These are phyloP conservation scores for Fonsecaea pugnacius DNA, from an alignment of 2,329 filamentous ascomycete genomes.

Conservation along the genomic window DNA sequence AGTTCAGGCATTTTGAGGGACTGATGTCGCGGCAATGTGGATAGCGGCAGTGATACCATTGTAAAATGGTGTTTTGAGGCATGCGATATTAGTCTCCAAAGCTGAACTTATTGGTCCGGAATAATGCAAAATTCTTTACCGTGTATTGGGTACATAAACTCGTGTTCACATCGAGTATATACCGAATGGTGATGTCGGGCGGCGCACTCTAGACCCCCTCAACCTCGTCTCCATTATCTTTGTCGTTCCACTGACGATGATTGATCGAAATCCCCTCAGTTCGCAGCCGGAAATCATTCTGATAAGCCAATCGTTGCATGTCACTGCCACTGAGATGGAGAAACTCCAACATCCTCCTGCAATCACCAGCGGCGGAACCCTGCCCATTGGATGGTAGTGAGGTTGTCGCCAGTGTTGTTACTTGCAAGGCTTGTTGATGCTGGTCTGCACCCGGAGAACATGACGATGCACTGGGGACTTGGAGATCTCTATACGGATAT, in stretches of 20 bases:
- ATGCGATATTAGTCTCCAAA: not conserved
- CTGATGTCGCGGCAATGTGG: not conserved
- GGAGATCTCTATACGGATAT: not conserved
- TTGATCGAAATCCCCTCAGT: too few relatives aligned
- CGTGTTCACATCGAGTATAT: not conserved
- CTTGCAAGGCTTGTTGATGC: not conserved
- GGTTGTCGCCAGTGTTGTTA: not conserved
- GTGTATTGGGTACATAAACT: too few relatives aligned
- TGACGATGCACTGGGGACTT: not conserved
- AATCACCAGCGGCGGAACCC: not conserved
- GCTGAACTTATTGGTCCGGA: not conserved
- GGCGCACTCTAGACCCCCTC: not conserved
- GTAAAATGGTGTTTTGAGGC: not conserved
- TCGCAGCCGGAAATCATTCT: too few relatives aligned
- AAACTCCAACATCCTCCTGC: too few relatives aligned
- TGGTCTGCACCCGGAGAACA: not conserved
- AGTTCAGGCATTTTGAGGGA: conserved; percentile 6
- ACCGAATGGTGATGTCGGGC: not conserved
- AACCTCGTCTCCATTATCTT: not conserved
- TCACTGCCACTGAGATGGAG: too few relatives aligned
- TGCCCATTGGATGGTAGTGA: not conserved
- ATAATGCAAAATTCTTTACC: not conserved
- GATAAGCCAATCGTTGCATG: too few relatives aligned
- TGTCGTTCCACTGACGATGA: not conserved
- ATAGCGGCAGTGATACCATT: not conserved